These are phyloP conservation scores for Ceratobasidium papillatum DNA, from an alignment of 1,284 basidiomycete genomes.

Conservation along the genomic window DNA sequence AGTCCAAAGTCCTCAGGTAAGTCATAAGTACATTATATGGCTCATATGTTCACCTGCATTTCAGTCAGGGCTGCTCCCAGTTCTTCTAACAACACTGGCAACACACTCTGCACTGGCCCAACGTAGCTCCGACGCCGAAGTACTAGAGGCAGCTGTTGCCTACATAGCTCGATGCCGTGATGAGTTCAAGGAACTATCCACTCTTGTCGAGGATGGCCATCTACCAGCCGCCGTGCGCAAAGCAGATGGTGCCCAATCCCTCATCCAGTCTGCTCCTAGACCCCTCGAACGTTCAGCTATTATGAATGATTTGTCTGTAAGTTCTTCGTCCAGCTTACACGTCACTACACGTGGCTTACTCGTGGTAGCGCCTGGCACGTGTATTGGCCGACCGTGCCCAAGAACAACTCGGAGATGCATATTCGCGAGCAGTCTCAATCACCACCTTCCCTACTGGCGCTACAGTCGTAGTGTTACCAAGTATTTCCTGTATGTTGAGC, in stretches of 20 bases:
- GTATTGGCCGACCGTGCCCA: conserved; percentile 66
- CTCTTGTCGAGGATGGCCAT: conserved; percentile 62
- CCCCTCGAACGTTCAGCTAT: conserved; percentile 62
- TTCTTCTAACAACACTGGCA: conserved; percentile 60
- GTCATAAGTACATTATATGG: conserved; percentile 40
- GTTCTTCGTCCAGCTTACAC: conserved; percentile 39
- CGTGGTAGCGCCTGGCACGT: conserved; percentile 47
- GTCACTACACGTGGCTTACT: conserved; percentile 27
- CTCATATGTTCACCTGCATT: conserved; percentile 44
- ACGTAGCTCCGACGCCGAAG: conserved; percentile 63
- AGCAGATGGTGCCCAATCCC: conserved; percentile 55
- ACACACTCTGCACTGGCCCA: conserved; percentile 69
- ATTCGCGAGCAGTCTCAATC: conserved; percentile 61
- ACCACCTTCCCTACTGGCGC: conserved; percentile 25
- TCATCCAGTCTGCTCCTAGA: conserved; percentile 61
- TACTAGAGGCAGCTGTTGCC: conserved; percentile 60
- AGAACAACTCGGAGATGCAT: conserved; percentile 76
- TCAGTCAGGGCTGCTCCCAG: conserved; percentile 73
- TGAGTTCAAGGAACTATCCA: conserved; percentile 57
- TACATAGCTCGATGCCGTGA: conserved; percentile 63
- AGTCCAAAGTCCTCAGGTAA: conserved; percentile 68
- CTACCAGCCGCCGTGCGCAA: conserved; percentile 66
- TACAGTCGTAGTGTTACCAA: conserved; percentile 19
- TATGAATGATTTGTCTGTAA: conserved; percentile 66
- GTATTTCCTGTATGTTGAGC: conserved; percentile 34